Evolutionary conservation across 2,329 filamentous ascomycete genomes (phyloP), one percentile per base, ranked within the genome.

Genomic region (Diaporthe citrichinensis): DNA sequence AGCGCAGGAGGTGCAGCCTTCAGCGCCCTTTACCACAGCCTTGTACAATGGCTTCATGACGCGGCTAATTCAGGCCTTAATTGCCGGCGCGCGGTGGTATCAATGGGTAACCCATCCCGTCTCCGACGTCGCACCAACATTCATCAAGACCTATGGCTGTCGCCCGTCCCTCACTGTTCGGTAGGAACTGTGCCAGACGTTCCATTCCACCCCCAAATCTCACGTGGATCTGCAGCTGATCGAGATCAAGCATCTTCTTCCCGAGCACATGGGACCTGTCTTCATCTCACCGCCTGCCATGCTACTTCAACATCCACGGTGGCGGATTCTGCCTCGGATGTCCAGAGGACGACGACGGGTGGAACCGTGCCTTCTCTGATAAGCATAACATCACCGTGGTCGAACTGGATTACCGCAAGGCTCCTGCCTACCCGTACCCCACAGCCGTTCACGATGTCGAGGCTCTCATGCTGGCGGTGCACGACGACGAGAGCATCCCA

Each of bases 271-370:
- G 62, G 44, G 31, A 68, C 14, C 31, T 0, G 1, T 3, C 28
- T 25, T 51, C 44, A 2, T 10, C 20, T 2, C 28, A 39, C 20
- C 44, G 28, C 20, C 61, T 67, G 12, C 62, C 62, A 25, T 68
- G 44, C 31, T 68, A 39, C 12, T 68, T 68, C 44, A 68, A 68
- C 23, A 68, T 44, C 44, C 44, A 51, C 23, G 44, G 62, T 7
- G 62, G 62, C 20, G 62, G 62, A 2, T 68, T 68, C 62, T 51
- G 62, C 44, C 28, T 68, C 62, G 44, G 62, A 20, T 12, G 15
- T 5, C 62, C 62, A 15, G 61, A 36, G 9, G 44, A 51, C 20
- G 61, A 67, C 7, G 44, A 51, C 62, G 46, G 12, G 23, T 51
- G 62, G 62, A 68, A 51, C 44, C 44, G 31, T 1, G 14, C 62